A percentile compares a stretch with the other conserved stretches of the same genome.
phyloP scores from a whole-genome alignment of 139 green algal species.

The Chlamydomonas incerta region DNA sequence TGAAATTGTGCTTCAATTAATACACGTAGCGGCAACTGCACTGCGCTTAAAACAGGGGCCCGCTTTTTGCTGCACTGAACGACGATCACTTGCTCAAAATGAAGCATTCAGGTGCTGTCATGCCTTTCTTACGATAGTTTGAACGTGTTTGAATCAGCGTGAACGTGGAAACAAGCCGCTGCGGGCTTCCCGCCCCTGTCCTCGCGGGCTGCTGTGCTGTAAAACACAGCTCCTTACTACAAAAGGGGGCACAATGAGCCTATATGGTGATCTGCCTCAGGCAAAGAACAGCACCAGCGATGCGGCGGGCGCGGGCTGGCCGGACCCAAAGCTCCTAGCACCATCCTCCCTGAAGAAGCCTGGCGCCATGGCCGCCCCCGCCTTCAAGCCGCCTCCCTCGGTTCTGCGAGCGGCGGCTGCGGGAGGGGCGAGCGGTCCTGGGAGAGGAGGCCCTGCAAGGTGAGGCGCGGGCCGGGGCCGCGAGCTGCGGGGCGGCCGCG shows the following conservation, averaged over 20 bases:
- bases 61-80: too few relatives aligned
- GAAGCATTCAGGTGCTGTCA: too few relatives aligned
- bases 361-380: neutral
- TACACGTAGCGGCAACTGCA: too few relatives aligned
- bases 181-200: too few relatives aligned
- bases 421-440: neutral
- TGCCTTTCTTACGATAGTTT: neutral
- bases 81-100: too few relatives aligned
- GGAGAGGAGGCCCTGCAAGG: conserved; percentile 26
- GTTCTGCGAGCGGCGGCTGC: conserved; percentile 33
- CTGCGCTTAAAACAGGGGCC: too few relatives aligned
- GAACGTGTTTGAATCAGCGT: too few relatives aligned
- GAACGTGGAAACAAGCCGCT: too few relatives aligned
- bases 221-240: too few relatives aligned
- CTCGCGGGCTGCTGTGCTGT: too few relatives aligned
- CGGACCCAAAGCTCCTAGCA: conserved; percentile 4
- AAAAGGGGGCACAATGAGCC: conserved; percentile 45
- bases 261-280: conserved; percentile 70
- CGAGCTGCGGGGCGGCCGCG: too few relatives aligned
- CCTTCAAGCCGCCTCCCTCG: conserved; percentile 41
- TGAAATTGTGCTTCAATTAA: too few relatives aligned
- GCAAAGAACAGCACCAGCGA: conserved; percentile 50
- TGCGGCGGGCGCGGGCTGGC: neutral
- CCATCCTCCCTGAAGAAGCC: conserved; percentile 22
- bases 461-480: conserved; percentile 18